Conservation (phyloP, 345 rosid genomes). For the Syzygium aromaticum region DNA sequence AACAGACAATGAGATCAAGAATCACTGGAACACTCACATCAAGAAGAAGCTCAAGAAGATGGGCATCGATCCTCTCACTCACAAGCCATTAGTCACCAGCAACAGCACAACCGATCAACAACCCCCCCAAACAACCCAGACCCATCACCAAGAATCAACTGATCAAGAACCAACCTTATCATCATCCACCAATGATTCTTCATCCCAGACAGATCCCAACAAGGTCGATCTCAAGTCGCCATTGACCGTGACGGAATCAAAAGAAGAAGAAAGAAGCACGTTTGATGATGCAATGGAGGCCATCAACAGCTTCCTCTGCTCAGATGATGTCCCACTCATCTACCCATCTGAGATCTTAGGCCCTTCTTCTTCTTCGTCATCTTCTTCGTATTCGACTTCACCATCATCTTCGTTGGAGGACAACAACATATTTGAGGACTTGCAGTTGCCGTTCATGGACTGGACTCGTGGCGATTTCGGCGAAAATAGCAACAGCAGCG, state of each 20-base stretch:
- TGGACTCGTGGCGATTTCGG: conserved; percentile 27
- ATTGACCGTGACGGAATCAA: conserved; percentile 2
- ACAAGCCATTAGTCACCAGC: conserved; percentile 43
- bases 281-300: background rate
- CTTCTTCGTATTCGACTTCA: conserved; percentile 24
- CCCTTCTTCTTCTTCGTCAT: conserved; percentile 17
- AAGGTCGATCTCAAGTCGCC: background rate
- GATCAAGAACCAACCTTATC: background rate
- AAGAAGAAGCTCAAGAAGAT: conserved; percentile 83
- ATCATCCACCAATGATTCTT: background rate
- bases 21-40: conserved; percentile 96
- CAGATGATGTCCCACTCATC: conserved; percentile 63
- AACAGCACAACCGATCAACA: conserved; percentile 10
- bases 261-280: conserved; percentile 10
- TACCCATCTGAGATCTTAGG: conserved; percentile 51
- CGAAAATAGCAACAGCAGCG: conserved; percentile 13
- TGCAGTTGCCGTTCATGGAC: conserved; percentile 45
- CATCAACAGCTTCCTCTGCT: conserved; percentile 24
- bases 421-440: conserved; percentile 26
- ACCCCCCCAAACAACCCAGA: background rate
- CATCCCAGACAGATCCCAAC: background rate
- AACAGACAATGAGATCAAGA: conserved; percentile 96
- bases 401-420: conserved; percentile 18
- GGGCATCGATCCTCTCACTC: conserved; percentile 94
- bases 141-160: background rate